Evolutionary conservation across 1,139 yeast genomes (phyloP).

Genomic region (Candida tropicalis): DNA sequence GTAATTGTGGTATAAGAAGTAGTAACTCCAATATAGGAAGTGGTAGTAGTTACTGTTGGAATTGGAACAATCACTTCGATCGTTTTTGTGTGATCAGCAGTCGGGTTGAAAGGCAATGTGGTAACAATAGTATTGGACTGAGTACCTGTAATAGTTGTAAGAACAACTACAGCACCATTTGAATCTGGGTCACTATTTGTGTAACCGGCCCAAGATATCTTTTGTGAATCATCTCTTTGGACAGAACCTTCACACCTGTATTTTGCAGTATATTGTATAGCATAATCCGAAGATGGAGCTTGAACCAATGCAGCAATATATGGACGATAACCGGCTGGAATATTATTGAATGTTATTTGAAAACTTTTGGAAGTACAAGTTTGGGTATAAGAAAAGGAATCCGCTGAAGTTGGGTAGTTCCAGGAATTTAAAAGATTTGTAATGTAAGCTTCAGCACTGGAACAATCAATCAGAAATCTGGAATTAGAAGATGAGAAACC

Average conservation of each 20-base stretch:
- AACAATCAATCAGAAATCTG: conserved; percentile 24
- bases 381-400: conserved; percentile 12
- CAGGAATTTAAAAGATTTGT: conserved; percentile 27
- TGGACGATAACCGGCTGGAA: conserved; percentile 38
- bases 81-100: conserved; percentile 19
- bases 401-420: conserved; percentile 19
- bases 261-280: conserved; percentile 16
- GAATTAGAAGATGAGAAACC: conserved; percentile 18
- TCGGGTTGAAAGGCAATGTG: conserved; percentile 21
- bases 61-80: conserved; percentile 21
- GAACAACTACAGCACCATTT: conserved; percentile 24
- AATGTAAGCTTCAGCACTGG: conserved; percentile 22
- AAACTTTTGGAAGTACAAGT: conserved; percentile 20
- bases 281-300: background rate
- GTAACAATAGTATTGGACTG: conserved; percentile 25
- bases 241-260: conserved; percentile 18
- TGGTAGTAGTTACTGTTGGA: conserved; percentile 18
- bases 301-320: conserved; percentile 23
- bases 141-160: conserved; percentile 28
- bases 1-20: background rate
- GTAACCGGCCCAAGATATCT: conserved; percentile 15
- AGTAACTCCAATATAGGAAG: conserved; percentile 11
- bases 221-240: background rate
- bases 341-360: conserved; percentile 20
- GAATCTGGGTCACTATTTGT: conserved; percentile 19